Base-by-base conservation (phyloP, 176 grass and related monocot species). In the Aegilops sharonensis region DNA sequence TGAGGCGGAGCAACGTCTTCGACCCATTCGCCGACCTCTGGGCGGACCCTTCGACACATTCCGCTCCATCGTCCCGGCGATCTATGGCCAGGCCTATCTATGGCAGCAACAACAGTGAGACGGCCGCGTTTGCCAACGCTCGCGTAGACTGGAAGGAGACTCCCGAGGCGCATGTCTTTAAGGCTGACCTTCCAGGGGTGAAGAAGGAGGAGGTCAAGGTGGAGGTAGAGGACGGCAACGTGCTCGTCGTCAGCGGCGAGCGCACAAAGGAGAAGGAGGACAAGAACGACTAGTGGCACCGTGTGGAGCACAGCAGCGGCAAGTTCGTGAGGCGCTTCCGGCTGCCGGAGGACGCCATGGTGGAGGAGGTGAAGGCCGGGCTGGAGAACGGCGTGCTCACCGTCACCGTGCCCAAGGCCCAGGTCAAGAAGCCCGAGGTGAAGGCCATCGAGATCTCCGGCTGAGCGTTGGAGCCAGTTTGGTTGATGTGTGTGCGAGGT, bases 121-220 rank as follows among this genome's bases (percentile, higher is more conserved):
- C 88, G 3, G 43, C 83, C 59, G 74, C 62, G 8, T 87, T 83
- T 66, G 72, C 40, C 4, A 65, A 27, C 20, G 66, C 64, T 0
- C 84, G 79, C 2, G 1, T 87, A 56, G 89, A 86, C 89, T 86
- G 84, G 85, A 90, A 86, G 75, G 84, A 86, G 89, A 87, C 84
- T 0, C 74, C 83, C 0, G 82, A 80, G 24, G 76, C 82, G 0
- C 87, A 89, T 59, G 87, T 89, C 5, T 89, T 89, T 76, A 85
- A 87, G 79, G 84, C 89, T 4, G 89, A 90, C 57, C 32, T 90
- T 3, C 84, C 84, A 2, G 84, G 79, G 3, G 74, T 90, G 0
- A 87, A 84, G 89, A 87, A 87, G 75, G 85, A 87, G 24, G 85
- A 78, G 52, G 89, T 83, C 5, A 91, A 87, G 75, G 89, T 87